phyloP scores from a whole-genome alignment of 129 eudicot species.

The Silybum marianum region DNA sequence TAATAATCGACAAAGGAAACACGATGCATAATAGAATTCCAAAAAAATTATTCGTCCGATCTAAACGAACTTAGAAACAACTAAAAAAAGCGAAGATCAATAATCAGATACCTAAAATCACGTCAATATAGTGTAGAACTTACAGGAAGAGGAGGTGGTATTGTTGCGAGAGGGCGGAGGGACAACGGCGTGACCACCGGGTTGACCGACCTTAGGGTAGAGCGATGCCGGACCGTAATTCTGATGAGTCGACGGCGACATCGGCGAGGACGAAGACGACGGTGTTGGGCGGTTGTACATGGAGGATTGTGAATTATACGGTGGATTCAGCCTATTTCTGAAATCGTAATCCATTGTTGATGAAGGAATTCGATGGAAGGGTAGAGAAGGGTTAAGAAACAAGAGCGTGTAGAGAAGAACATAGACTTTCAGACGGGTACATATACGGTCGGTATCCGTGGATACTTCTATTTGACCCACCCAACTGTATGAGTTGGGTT shows the following conservation, averaged over 20 bases:
- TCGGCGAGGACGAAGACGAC: conserved; percentile 22
- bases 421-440: background rate
- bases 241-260: conserved; percentile 29
- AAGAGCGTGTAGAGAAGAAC: conserved; percentile 5
- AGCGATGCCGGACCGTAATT: conserved; percentile 60
- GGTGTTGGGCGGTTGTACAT: conserved; percentile 39
- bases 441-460: background rate
- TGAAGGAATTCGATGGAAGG: background rate
- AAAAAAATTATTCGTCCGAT: background rate
- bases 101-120: background rate
- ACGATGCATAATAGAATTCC: background rate
- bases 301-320: conserved; percentile 42
- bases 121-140: background rate
- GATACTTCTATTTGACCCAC: background rate
- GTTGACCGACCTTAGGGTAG: conserved; percentile 61
- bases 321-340: conserved; percentile 55
- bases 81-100: background rate
- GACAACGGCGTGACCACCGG: conserved; percentile 38
- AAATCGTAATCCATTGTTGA: conserved; percentile 76
- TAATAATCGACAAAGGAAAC: background rate
- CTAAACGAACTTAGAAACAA: conserved; percentile 7
- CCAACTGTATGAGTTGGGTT: too few species aligned
- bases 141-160: conserved; percentile 52
- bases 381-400: background rate
- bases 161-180: conserved; percentile 42